A percentile compares a stretch with the other conserved stretches of the same genome.
Conservation (phyloP, 148 eudicot species). For the Fagopyrum homotropicum region DNA sequence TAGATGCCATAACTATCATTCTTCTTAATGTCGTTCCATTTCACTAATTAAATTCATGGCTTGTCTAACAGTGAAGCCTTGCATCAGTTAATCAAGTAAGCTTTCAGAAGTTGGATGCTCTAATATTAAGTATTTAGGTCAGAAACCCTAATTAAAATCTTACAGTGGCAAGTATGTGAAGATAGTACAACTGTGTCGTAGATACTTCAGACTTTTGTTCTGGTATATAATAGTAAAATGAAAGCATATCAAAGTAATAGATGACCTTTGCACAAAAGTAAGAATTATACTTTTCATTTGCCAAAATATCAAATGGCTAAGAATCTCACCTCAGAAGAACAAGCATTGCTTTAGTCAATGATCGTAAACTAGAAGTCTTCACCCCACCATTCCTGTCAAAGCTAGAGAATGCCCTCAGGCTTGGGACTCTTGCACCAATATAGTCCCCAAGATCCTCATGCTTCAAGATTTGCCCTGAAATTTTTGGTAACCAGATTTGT, state of each 20-base stretch:
- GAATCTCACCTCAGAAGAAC: conserved; percentile 50
- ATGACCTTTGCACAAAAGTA: not conserved
- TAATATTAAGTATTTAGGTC: no score
- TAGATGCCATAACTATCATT: no score
- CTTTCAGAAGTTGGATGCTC: no score
- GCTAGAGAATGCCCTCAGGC: conserved; percentile 36
- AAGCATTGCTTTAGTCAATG: conserved; percentile 62
- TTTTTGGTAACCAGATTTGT: conserved; percentile 21
- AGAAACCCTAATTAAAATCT: no score
- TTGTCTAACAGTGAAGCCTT: no score
- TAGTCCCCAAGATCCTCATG: conserved; percentile 72
- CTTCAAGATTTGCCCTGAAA: conserved; percentile 84
- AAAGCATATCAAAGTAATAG: not conserved
- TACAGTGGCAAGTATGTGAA: no score
- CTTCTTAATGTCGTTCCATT: no score
- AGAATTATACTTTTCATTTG: not conserved
- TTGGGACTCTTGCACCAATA: conserved; percentile 63
- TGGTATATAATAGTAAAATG: no score
- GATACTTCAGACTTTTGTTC: no score
- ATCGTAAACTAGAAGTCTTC: conserved; percentile 37
- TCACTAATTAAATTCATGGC: no score
- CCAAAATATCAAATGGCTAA: not conserved
- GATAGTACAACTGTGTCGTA: no score
- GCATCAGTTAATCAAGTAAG: no score
- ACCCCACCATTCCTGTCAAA: conserved; percentile 52